phyloP scores from a whole-genome alignment of 148 eudicot genomes.

The Rheum nobile region DNA sequence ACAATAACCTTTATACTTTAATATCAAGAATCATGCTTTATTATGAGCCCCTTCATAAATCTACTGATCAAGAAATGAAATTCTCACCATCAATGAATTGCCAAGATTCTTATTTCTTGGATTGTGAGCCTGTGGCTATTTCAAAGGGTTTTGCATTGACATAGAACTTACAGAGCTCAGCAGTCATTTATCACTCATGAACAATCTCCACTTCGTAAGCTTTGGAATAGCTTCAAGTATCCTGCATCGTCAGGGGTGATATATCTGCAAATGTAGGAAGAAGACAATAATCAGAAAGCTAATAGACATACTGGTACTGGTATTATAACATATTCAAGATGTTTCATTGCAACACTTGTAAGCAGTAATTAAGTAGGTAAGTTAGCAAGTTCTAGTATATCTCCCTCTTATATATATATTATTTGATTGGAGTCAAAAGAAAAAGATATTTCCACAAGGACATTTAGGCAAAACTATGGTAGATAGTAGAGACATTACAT shows the following conservation, averaged over 20 bases:
- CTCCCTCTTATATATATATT: not conserved
- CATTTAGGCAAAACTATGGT: not conserved
- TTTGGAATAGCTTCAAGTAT: slow-evolving; percentile 72
- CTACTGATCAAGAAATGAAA: not conserved
- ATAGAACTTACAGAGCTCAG: not conserved
- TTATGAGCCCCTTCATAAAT: not conserved
- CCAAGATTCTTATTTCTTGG: not conserved
- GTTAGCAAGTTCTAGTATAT: not conserved
- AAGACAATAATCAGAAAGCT: not conserved
- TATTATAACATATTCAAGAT: not conserved
- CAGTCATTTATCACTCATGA: not conserved
- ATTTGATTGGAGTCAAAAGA: not conserved
- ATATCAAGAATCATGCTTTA: not conserved
- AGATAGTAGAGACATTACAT: not conserved
- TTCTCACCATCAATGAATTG: not conserved
- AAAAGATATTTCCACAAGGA: not conserved
- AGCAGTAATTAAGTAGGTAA: not conserved
- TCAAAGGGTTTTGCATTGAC: not conserved
- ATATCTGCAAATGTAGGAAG: slow-evolving; percentile 34
- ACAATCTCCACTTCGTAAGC: slow-evolving; percentile 11
- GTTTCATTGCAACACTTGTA: not conserved
- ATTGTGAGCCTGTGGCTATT: not conserved
- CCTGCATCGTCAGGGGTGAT: slow-evolving; percentile 62
- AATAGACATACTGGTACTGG: not conserved
- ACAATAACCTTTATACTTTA: not conserved